phyloP scores from a whole-genome alignment of 2,329 filamentous ascomycete species.

The Ilyonectria destructans region DNA sequence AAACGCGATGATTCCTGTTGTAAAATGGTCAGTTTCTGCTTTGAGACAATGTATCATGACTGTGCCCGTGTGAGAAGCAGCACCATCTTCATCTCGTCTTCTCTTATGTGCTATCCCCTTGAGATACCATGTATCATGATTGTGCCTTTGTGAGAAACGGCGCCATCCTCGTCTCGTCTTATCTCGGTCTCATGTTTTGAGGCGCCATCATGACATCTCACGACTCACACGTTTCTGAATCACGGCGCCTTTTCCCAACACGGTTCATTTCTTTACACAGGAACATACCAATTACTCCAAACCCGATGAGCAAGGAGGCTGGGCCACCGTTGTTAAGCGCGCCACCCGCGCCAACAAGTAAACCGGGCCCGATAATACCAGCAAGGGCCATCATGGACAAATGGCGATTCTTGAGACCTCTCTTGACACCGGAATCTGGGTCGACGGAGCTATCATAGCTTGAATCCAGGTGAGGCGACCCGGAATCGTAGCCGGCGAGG shows the following conservation, averaged over 20 bases:
- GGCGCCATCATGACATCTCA: background rate
- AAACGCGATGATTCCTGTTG: slow-evolving; percentile 72
- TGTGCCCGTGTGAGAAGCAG: background rate
- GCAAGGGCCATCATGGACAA: slow-evolving; percentile 77
- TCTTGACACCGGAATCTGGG: slow-evolving; percentile 76
- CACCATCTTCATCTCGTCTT: background rate
- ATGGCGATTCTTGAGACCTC: slow-evolving; percentile 79
- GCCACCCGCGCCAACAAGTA: slow-evolving; percentile 81
- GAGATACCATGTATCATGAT: background rate
- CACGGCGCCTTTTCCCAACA: background rate
- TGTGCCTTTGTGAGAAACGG: background rate
- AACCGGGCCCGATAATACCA: slow-evolving; percentile 78
- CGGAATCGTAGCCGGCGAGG: slow-evolving; percentile 40
- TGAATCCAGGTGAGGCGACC: slow-evolving; percentile 35
- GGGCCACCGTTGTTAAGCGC: slow-evolving; percentile 80
- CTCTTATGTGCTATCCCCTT: background rate
- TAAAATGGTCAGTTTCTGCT: slow-evolving; percentile 34
- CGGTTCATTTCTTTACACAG: background rate
- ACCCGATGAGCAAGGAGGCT: slow-evolving; percentile 81
- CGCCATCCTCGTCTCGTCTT: background rate
- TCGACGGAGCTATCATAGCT: slow-evolving; percentile 65
- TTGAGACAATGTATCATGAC: background rate
- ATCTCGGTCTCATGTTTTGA: background rate
- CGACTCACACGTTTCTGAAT: background rate
- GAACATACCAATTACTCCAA: slow-evolving; percentile 74